Percentiles rank a stretch among this genome's conserved stretches.
Conservation (phyloP, 169 alveolate species). For the Plasmodium vivax region DNA sequence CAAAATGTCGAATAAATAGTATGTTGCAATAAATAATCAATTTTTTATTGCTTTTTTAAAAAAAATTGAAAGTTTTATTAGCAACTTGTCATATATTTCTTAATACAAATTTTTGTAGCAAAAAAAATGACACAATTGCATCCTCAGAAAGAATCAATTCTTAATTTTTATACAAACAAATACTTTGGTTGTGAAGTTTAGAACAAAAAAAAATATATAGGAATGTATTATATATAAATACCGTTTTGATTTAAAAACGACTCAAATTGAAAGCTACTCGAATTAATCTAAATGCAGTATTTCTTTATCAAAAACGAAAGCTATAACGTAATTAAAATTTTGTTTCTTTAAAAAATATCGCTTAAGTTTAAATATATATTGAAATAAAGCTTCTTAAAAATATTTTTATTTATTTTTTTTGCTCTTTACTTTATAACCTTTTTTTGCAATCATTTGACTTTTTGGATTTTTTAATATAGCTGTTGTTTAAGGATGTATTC, state of each 20-base stretch:
- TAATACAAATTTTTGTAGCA: background rate
- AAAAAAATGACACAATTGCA: background rate
- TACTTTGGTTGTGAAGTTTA: background rate
- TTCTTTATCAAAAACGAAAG: background rate
- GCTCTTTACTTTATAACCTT: background rate
- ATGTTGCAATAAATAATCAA: background rate
- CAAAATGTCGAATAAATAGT: background rate
- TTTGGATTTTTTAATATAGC: background rate
- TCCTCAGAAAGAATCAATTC: background rate
- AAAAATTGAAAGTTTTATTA: background rate
- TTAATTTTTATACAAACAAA: no score
- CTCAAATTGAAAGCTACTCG: background rate
- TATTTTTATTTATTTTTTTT: no score
- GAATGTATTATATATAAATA: no score
- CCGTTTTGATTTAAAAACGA: background rate
- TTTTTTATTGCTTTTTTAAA: no score
- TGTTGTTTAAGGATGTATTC: background rate
- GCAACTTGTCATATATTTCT: background rate
- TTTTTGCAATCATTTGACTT: background rate
- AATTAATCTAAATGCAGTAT: background rate
- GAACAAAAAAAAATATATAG: background rate
- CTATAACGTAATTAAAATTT: background rate
- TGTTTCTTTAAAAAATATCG: background rate
- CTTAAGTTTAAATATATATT: no score
- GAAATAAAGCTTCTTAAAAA: background rate